Base-by-base conservation (phyloP, 1,284 basidiomycete species). In the Omphalotus olearius region DNA sequence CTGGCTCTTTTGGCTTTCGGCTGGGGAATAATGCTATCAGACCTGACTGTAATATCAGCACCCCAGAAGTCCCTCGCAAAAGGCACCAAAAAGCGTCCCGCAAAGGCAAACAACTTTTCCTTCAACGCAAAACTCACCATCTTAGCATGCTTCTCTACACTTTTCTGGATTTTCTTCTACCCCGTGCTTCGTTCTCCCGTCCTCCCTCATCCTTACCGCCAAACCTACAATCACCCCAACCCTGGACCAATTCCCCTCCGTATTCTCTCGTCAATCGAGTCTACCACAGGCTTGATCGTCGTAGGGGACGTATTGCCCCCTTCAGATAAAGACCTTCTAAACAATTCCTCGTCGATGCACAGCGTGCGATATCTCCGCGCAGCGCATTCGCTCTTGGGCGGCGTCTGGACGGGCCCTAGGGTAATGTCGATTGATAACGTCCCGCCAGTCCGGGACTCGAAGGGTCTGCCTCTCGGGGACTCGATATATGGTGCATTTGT, bases 341-440 rank as follows among this genome's bases (percentile, higher is more conserved):
- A 52, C 17, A 37, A 55, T 36, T 20, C 47, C 18, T 42, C 45
- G 18, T 30, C 49, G 4, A 58, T 77, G 54, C 75, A 82, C 56
- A 81, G 82, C 6, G 74, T 90, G 56, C 78, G 93, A 41, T 95
- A 88, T 64, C 70, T 98, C 37, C 80, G 94, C 13, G 91, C 85
- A 26, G 91, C 92, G 42, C 92, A 96, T 66, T 92, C 90, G 2
- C 74, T 97, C 17, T 72, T 98, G 3, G 93, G 93, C 2, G 94
- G 93, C 2, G 80, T 89, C 42, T 97, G 94, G 94, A 79, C 85
- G 18, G 79, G 78, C 14, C 65, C 72, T 30, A 72, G 72, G 56
- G 71, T 79, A 6, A 49, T 49, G 45, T 62, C 68, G 16, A 69
- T 71, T 6, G 71, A 74, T 53, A 64, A 73, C 45, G 64, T 67